Evolutionary conservation across 352 stramenopile species (phyloP), one percentile per base, ranked within the genome.

Genomic region (Phytophthora pinifolia): DNA sequence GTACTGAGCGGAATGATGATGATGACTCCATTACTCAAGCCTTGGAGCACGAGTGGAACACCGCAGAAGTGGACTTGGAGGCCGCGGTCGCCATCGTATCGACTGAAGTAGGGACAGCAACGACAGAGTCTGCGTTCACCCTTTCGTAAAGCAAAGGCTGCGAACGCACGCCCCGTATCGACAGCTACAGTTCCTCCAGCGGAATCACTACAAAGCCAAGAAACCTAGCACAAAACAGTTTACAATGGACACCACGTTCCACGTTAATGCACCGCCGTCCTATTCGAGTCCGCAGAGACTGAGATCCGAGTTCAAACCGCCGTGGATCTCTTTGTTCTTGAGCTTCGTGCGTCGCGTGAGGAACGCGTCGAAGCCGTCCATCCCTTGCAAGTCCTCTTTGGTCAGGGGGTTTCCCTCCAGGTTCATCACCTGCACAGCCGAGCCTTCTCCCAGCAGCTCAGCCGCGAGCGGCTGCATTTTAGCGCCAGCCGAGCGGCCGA

Each of bases 241-340:
- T 15, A 38, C n/a, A 41, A 20, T 33, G 38, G 17, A 52, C 38
- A 65, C 25, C 35, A 46, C 31, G 36, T 34, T 53, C 47, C 34
- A 49, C 32, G 15, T 47, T 58, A 54, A 46, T 54, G 34, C 61
- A 48, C 18, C 12, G 47, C 20, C 25, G 22, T 9, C 34, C 51
- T 64, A 94, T 54, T 91, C 79, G 22, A 94, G 72, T 13, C 85
- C 85, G 34, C 85, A 94, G 33, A 94, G 68, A 60, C 82, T 93
- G 49, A 88, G 63, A 67, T 94, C 83, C 6, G 85, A 81, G 57
- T 67, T 83, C 14, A 94, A 39, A 1, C 85, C 85, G 35, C 79
- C 81, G 46, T 92, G 80, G 46, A 94, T 86, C 53, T 91, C 85
- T 72, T 94, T 94, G 72, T 94, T 88, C 59, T 94, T 94, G 33